Evolutionary conservation across 495 filamentous ascomycete genomes (phyloP), one percentile per base, ranked within the genome.

Genomic region (Neurospora sp.): DNA sequence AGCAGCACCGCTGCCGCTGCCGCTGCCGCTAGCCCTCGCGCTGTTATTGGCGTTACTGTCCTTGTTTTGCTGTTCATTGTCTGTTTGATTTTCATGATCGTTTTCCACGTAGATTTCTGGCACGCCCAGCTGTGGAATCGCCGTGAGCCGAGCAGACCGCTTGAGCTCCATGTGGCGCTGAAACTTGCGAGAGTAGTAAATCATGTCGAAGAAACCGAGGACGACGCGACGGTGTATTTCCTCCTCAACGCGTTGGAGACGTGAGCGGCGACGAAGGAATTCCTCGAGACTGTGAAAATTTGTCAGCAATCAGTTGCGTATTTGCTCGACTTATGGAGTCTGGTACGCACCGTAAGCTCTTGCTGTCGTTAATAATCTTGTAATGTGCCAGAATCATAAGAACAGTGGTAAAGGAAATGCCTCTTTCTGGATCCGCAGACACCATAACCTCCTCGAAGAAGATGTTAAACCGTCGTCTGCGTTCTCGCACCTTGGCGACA

Each of bases 401-500:
- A n/a, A 97, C 92, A 7, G 91, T 89, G 23, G 93, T 97, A 82
- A 99, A 99, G 7, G 92, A 91, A 70, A 99, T 94, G 35, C 96
- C 96, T 69, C 90, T 89, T 71, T 92, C 91, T 0, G 90, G 90
- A 82, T 98, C 93, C 11, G 94, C 93, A 5, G 94, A 96, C 11
- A 98, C 96, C 81, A 98, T 89, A 41, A 98, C 90, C 83, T 99
- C 96, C 84, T 98, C 94, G 77, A 93, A 99, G 83, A 98, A 98
- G 20, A 89, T 86, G 78, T 97, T 97, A 81, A 96, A 93, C 44
- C 92, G 89, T 72, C 88, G 83, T 48, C 96, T 87, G 41, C 92
- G 88, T 72, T 87, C 84, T 72, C 90, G 89, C 70, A 98, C 93
- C 72, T 90, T 89, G 10, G 84, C 79, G 0, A 94, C 86, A 42